Base-by-base conservation (phyloP, 2,329 filamentous ascomycete genomes). In the Cryphonectria japonica region DNA sequence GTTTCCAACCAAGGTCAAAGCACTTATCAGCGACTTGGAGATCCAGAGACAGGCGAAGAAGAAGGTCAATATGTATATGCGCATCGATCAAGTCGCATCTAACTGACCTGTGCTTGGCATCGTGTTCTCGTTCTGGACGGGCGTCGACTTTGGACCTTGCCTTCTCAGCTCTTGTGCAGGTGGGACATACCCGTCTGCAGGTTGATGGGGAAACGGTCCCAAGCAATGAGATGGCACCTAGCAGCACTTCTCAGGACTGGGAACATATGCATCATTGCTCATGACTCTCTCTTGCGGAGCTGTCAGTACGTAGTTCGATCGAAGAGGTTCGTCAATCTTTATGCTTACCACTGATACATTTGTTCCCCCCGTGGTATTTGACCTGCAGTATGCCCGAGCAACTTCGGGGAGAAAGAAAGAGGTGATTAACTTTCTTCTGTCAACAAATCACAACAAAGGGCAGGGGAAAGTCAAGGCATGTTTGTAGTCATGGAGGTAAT, bases 81-180 rank as follows among this genome's bases (percentile, higher is more conserved):
- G 16, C 50, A 52, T 50, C 14, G 26, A 59, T 7, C 14, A 34
- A 22, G 6, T 32, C 41, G 32, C 1, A 46, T 1, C n/a, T 26
- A 16, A 9, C 34, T 59, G 11, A 61, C 32, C 7, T 26, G 29
- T 16, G 29, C 3, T 2, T 22, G n/a, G 57, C 13, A 62, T 68
- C 57, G 57, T 68, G n/a, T 68, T 68, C 57, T 68, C 26, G 32
- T 68, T 46, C 43, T 46, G 43, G 43, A 16, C 22, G 43, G 43
- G 22, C 43, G 43, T 46, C 43, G 22, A 46, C 19, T 46, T 22
- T 46, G 16, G 8, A 50, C 2, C 22, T 50, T 5, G 46, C 46
- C 9, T n/a, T 22, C 7, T 3, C 22, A 11, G 46, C 46, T 50
- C 46, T 50, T n/a, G 46, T 19, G 19, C 46, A 22, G n/a, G 22